Conservation (phyloP, 2,329 filamentous ascomycete genomes). For the Chaetomium olivaceum region DNA sequence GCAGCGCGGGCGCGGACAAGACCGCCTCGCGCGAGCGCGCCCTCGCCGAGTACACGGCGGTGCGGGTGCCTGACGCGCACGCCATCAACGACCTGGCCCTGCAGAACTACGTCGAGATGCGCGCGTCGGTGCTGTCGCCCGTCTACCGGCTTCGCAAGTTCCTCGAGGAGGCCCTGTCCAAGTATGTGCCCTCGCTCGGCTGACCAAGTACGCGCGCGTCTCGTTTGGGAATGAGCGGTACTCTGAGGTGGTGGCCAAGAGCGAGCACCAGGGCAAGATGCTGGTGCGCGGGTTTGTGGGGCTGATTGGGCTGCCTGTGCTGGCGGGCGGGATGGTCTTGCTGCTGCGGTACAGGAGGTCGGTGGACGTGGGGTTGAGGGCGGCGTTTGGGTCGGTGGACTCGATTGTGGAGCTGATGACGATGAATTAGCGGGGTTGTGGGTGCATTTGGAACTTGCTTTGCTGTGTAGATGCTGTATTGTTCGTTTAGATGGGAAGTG, state of each 20-base stretch:
- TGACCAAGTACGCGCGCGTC: constrained; percentile 93
- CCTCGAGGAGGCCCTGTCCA: constrained; percentile 79
- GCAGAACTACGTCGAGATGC: constrained; percentile 93
- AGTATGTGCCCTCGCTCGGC: constrained; percentile 73
- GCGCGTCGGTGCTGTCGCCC: constrained; percentile 75
- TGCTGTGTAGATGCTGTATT: neutral
- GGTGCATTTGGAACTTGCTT: neutral
- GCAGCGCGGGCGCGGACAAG: constrained; percentile 54
- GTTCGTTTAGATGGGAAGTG: neutral
- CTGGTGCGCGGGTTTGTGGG: constrained; percentile 50
- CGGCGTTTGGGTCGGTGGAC: constrained; percentile 28
- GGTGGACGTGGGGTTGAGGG: constrained; percentile 27
- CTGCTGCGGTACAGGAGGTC: constrained; percentile 27
- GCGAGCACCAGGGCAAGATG: constrained; percentile 66
- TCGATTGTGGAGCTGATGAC: constrained; percentile 27
- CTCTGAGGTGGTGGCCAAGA: constrained; percentile 72
- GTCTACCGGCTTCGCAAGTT: constrained; percentile 80
- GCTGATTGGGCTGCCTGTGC: constrained; percentile 33
- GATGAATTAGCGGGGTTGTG: constrained; percentile 14
- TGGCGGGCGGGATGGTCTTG: constrained; percentile 25
- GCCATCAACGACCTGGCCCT: constrained; percentile 91
- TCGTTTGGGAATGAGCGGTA: constrained; percentile 95
- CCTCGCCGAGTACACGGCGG: constrained; percentile 71
- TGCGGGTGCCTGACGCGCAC: constrained; percentile 76
- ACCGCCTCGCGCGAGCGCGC: constrained; percentile 66